These are phyloP conservation scores for Marvania coccoides DNA, from an alignment of 139 green algal species.

Conservation along the genomic window DNA sequence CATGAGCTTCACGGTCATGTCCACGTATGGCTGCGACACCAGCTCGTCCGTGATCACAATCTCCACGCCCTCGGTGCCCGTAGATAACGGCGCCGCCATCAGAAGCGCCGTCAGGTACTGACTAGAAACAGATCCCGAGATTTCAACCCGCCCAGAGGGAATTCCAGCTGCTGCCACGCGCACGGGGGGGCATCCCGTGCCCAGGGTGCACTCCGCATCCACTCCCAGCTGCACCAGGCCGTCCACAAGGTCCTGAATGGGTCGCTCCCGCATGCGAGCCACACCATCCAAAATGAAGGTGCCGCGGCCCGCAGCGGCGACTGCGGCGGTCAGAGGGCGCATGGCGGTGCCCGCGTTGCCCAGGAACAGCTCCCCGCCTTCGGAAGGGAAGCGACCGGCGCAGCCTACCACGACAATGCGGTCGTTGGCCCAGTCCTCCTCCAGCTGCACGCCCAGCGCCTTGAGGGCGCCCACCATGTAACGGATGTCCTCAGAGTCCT, in stretches of 20 bases:
- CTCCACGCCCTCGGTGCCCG: conserved; percentile 46
- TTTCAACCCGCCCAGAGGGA: conserved; percentile 65
- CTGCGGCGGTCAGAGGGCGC: conserved; percentile 92
- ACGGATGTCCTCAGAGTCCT: conserved; percentile 93
- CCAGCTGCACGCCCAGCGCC: conserved; percentile 74
- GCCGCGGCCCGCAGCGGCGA: conserved; percentile 86
- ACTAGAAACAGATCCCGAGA: conserved; percentile 58
- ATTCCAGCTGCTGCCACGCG: conserved; percentile 73
- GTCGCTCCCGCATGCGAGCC: conserved; percentile 88
- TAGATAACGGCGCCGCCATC: conserved; percentile 90
- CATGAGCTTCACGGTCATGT: conserved; percentile 99
- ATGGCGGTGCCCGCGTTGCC: conserved; percentile 98
- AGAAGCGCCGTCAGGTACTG: conserved; percentile 98
- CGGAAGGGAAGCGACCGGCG: conserved; percentile 66
- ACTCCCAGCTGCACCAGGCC: conserved; percentile 91
- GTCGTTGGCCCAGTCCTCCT: conserved; percentile 66
- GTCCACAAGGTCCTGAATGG: conserved; percentile 86
- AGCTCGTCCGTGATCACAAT: conserved; percentile 92
- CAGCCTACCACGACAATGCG: conserved; percentile 75
- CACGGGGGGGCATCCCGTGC: conserved; percentile 95
- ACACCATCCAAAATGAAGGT: conserved; percentile 85
- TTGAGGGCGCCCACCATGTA: conserved; percentile 91
- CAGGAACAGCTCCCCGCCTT: conserved; percentile 81
- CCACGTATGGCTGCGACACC: conserved; percentile 91
- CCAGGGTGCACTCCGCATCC: conserved; percentile 81